Percentiles rank a stretch among this genome's conserved stretches.
These are phyloP conservation scores for Sporothrix pseudoabietina DNA, from an alignment of 2,329 filamentous ascomycete species.

Conservation along the genomic window DNA sequence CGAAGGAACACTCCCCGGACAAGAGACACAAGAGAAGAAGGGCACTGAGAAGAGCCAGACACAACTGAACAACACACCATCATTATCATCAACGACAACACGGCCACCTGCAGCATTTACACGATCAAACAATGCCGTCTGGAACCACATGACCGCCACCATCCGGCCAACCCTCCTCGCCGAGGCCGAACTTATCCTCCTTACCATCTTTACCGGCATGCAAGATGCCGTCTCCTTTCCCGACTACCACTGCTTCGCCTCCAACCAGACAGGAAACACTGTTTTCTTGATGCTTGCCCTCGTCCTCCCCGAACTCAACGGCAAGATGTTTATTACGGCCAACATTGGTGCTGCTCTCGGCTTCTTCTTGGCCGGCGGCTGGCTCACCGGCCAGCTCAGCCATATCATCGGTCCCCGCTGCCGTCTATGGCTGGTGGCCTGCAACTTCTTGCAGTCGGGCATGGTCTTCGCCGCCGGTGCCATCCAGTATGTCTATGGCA, in stretches of 20 bases:
- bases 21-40: background rate
- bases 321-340: constrained; percentile 52
- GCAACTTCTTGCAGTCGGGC: constrained; percentile 57
- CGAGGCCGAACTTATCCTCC: constrained; percentile 50
- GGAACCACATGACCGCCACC: constrained; percentile 39
- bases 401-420: constrained; percentile 54
- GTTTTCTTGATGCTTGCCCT: constrained; percentile 60
- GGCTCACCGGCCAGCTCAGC: constrained; percentile 59
- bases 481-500: constrained; percentile 50
- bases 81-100: background rate
- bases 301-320: constrained; percentile 51
- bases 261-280: constrained; percentile 67
- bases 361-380: constrained; percentile 58
- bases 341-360: constrained; percentile 60
- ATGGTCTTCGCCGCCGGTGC: constrained; percentile 57
- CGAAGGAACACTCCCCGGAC: background rate
- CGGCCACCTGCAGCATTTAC: background rate
- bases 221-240: constrained; percentile 60
- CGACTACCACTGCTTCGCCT: constrained; percentile 64
- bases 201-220: constrained; percentile 56
- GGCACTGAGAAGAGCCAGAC: background rate
- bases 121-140: constrained; percentile 26
- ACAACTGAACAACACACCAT: background rate
- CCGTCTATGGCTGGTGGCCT: constrained; percentile 57
- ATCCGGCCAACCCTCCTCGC: constrained; percentile 47